Evolutionary conservation across 2,329 filamentous ascomycete genomes (phyloP), one percentile per base, ranked within the genome.

Genomic region (Diaporthe sp.): DNA sequence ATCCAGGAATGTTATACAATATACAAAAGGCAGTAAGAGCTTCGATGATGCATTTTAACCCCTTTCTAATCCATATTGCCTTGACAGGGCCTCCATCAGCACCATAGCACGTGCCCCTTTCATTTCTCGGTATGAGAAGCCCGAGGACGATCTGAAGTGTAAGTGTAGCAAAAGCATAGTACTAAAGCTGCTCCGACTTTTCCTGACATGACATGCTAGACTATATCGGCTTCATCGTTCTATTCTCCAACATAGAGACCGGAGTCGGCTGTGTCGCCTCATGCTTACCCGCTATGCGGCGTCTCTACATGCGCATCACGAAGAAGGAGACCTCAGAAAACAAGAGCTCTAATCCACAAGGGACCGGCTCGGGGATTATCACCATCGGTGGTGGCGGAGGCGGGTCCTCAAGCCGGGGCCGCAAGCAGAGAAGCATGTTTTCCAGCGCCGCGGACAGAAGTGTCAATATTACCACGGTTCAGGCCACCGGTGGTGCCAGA

Each of bases 101-200:
- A 80, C 79, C 25, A 78, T 80, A 51, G 76, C 78, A 53, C 76
- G 79, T 19, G 78, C 78, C 5, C 78, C 78, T n/a, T 79, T 76
- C 57, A 79, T 80, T 51, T 71, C 74, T n/a, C 75, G 70, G 53
- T 80, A 80, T 74, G 75, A 68, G 22, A 61, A 73, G 15, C 79
- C 79, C 2, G 39, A 34, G 19, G 76, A 79, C 34, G 71, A 79
- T 67, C 60, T 80, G 3, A 71, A 74, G 19, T 79, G 78, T 81
- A 74, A 61, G 79, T 46, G 2, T 19, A 57, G 5, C 9, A n/a
- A 8, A 0, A 51, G n/a, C 10, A 4, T 7, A 17, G 17, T 17
- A 8, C 22, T 3, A 1, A 51, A 3, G 10, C 44, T 31, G 3
- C 13, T 5, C 6, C 19, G 7, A 17, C 4, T 7, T 28, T 25